Base-by-base conservation (phyloP, 2,329 filamentous ascomycete species). In the Alternaria arborescens region DNA sequence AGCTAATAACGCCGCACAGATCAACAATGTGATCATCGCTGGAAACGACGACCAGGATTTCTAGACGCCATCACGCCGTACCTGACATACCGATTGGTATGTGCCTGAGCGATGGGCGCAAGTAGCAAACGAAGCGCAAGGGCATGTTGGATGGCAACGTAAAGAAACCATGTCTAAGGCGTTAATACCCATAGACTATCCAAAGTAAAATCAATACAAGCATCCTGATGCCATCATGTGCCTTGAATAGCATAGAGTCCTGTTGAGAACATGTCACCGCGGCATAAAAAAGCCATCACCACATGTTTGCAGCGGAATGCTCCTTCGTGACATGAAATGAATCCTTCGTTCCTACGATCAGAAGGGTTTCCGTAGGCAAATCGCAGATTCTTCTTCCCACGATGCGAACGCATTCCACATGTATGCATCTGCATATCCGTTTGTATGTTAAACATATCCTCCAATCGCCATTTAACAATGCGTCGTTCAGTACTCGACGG, bases 1-100 rank as follows among this genome's bases (percentile, higher is more conserved):
- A 42, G 41, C 70, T 73, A 55, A 69, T 58, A 26, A 28, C 42
- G 41, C 40, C 6, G 12, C 34, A 55, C 55, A 86, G 83, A 85
- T 89, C 78, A 97, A 97, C 85, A 97, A 97, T 79, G 94, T 97
- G 67, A 97, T 97, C 79, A 89, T 97, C 72, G 88, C 93, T 60
- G 94, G 94, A 58, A 88, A 88, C 67, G 94, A 94, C 70, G 92
- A 97, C 65, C 88, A 94, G 68, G 93, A 97, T 71, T 97, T 90
- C 81, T 97, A 91, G 46, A 58, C 51, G 59, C 34, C 26, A 55
- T 20, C 40, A 59, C 36, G 57, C 34, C 52, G 40, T 56, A 44
- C 22, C 18, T 20, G 52, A 53, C 18, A 50, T 54, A 42, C 22
- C n/a, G 36, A 53, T 40, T 36, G 52, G 28, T 42, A 24, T 46